Conservation (phyloP, 2,329 filamentous ascomycete species). For the Colletotrichum sublineola region DNA sequence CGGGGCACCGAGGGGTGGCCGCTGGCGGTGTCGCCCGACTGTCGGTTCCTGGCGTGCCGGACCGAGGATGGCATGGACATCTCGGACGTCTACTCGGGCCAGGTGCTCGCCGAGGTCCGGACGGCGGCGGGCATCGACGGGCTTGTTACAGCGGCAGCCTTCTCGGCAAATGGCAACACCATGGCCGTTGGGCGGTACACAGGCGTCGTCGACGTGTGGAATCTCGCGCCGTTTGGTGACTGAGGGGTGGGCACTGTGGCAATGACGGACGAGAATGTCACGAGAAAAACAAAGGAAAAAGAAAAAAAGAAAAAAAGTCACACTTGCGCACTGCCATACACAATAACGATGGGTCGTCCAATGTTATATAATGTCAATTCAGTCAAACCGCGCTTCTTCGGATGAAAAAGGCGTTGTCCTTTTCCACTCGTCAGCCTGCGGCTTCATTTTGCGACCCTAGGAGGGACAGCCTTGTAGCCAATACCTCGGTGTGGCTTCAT, state of each 20-base stretch:
- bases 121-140: constrained; percentile 41
- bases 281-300: not conserved
- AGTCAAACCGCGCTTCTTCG: not conserved
- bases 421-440: not conserved
- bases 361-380: constrained; percentile 3
- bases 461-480: too few relatives aligned
- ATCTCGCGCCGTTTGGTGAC: constrained; percentile 34
- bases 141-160: constrained; percentile 54
- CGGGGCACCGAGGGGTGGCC: constrained; percentile 56
- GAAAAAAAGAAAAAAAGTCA: not conserved
- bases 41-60: constrained; percentile 54
- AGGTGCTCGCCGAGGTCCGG: constrained; percentile 48
- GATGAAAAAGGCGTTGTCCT: not conserved
- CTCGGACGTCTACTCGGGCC: constrained; percentile 53
- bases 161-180: constrained; percentile 49
- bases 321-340: not conserved
- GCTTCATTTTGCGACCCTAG: too few relatives aligned
- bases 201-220: constrained; percentile 52
- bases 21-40: constrained; percentile 55
- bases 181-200: constrained; percentile 54
- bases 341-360: not conserved
- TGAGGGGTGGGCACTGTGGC: not conserved
- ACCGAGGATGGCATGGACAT: constrained; percentile 59
- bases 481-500: too few relatives aligned
- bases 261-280: too few relatives aligned